Base-by-base conservation (phyloP, 2,329 filamentous ascomycete species). In the Tolypocladium sp. region DNA sequence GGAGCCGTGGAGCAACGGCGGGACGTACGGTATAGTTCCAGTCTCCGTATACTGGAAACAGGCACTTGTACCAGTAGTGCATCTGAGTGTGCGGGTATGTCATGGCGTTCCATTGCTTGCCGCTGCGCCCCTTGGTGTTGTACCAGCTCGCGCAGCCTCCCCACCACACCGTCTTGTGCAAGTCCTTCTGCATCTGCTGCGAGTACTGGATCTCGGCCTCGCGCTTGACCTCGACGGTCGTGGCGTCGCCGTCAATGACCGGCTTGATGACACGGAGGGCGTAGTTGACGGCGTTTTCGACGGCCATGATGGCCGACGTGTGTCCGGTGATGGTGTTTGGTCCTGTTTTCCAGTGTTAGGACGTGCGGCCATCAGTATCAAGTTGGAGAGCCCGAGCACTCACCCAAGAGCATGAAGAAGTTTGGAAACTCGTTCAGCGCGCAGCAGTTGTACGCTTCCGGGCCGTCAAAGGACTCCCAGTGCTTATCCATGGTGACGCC, bases 251-350 rank as follows among this genome's bases (percentile, higher is more conserved):
- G 2, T 73, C 66, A 1, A 78, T 67, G 4, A 76, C 58, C 0
- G 81, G 79, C 64, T 77, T 78, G 63, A 88, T 79, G 62, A 88
- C 77, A 0, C 82, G 82, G 12, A 88, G 67, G 0, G 80, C 77
- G 67, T 82, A 86, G 61, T 85, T 82, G 63, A 86, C 74, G 66
- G 79, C 79, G 66, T 87, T 87, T 64, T 88, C 85, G 4, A 76
- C 75, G 0, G 83, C 81, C 65, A 87, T 76, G 53, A 87, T 78
- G 12, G 85, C 81, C 15, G 79, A 83, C 0, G 77, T 81, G 68
- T 89, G 85, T 0, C 85, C 86, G 0, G 85, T 88, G 0, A 75
- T 76, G 0, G 83, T 81, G 66, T 89, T 89, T 0, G 85, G 85
- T 0, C 85, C 74, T 74, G 46, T 2, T 2, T 30, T 40, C 13